Evolutionary conservation across 371 early-diverging fungal genomes (phyloP), one percentile per base, ranked within the genome.

Genomic region (Lichtheimia ramosa): DNA sequence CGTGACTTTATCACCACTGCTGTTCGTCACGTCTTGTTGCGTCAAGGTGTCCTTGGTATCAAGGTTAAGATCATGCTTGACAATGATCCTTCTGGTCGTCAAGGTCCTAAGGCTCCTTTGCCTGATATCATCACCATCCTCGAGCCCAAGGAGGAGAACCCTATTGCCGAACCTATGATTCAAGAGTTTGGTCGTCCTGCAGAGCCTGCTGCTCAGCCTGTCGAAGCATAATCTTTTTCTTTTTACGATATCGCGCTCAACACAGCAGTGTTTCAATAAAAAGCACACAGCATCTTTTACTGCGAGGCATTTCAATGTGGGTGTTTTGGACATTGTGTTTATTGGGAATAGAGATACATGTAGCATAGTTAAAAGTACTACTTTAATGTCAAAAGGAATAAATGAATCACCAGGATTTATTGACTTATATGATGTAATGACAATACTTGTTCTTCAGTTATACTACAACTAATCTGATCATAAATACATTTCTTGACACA

Each of bases 31-130:
- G 99, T 99, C 68, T 83, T 97, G 66, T 88, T 99, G 79, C 94
- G 98, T 72, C 99, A 99, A 82, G 99, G 97, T 89, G 97, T 99
- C 58, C 86, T 99, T 61, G 99, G 99, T 82, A 92, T 99, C 84
- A 97, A 98, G 89, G 99, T 99, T 79, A 95, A 96, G 89, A 99
- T 99, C 79, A 99, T 99, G 98, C 86, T 95, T 64, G 96, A 93
- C 69, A 85, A 86, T 74, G 99, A 99, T 83, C 97, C 97, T 56
- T 87, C 87, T 63, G 99, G 99, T 71, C 92, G 92, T 75, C 71
- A 81, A 57, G 99, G 99, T 61, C 97, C 99, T 79, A 93, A 91
- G 88, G 91, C 86, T 74, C 87, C 96, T 65, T 89, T 99, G 54
- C 96, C 98, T 71, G 99, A 98, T 81, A 84, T 89, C 66, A 95